Evolutionary conservation across 768 basidiomycete genomes (phyloP), one percentile per base, ranked within the genome.

Genomic region (Lyophyllum shimeji): DNA sequence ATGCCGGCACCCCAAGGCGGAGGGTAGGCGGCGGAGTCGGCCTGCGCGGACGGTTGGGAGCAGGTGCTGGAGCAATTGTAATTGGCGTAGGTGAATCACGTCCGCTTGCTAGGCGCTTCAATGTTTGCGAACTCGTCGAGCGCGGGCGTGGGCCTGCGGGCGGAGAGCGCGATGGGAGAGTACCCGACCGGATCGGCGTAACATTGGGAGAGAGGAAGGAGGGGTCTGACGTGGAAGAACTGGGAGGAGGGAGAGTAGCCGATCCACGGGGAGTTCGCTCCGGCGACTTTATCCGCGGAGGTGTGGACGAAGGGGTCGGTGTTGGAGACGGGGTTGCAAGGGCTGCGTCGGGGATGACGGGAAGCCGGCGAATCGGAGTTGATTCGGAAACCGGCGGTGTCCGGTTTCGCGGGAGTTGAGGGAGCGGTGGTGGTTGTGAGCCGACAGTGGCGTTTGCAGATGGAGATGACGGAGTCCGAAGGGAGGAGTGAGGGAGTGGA

Each of bases 111-210:
- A 40, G 56, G 25, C 40, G 53, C 25, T 34, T 46, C 23, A 52
- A 44, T 34, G 46, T 27, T 2, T 17, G 23, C 4, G 27, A 7
- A 46, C 52, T 42, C 33, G 43, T 61, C 21, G 69, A 62, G 31
- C 56, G 53, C 20, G 63, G 63, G 15, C 63, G 50, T 40, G 60
- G 63, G 12, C 60, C 63, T 34, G 52, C 53, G 1, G 60, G 63
- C 5, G 63, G 52, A 31, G 60, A 58, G 17, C 63, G 60, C 25
- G 42, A 29, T 4, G 50, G 46, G 2, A 58, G 34, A 21, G 18
- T 31, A 18, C 56, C 57, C 8, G 60, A 56, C 13, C 60, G 57
- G 11, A 50, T 33, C 7, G 55, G 53, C 7, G 56, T 53, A 23
- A 34, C 29, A 25, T 53, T 42, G 17, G 53, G 55, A 17, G 58